Conservation (phyloP, 202 grass and related monocot genomes). For the Panicum hallii region DNA sequence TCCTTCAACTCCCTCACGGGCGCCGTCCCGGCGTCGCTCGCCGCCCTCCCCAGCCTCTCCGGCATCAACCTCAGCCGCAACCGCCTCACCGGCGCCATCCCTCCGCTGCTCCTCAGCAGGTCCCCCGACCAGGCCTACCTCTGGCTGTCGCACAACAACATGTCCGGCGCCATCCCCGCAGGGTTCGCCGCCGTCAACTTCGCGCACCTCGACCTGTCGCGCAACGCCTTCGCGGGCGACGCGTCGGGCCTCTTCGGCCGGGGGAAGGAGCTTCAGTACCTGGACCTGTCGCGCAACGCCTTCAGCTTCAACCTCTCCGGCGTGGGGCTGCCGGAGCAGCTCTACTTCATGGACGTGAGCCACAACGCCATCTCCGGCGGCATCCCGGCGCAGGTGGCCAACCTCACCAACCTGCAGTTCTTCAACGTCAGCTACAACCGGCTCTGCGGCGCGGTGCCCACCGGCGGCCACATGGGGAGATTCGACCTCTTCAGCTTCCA, state of each 20-base stretch:
- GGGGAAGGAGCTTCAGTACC: constrained; percentile 15
- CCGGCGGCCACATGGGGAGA: constrained; percentile 37
- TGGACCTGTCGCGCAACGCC: constrained; percentile 71
- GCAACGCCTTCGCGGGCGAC: constrained; percentile 55
- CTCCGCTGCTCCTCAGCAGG: constrained; percentile 36
- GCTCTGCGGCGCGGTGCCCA: constrained; percentile 60
- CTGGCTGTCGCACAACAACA: constrained; percentile 56
- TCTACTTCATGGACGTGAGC: constrained; percentile 49
- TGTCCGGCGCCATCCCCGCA: constrained; percentile 44
- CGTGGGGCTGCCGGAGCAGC: constrained; percentile 44
- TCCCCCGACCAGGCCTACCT: constrained; percentile 33
- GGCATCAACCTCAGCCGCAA: constrained; percentile 60
- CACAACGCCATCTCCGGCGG: constrained; percentile 61
- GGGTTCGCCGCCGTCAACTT: constrained; percentile 41
- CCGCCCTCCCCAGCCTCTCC: background rate
- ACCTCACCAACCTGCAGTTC: constrained; percentile 14
- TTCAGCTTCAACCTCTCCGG: constrained; percentile 56
- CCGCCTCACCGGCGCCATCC: constrained; percentile 49
- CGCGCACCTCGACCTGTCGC: constrained; percentile 52
- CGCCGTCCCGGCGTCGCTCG: constrained; percentile 44
- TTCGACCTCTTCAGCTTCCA: constrained; percentile 52
- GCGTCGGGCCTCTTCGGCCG: constrained; percentile 29
- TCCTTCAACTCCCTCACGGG: constrained; percentile 72
- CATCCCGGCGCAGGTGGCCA: constrained; percentile 48
- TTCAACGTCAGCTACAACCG: constrained; percentile 84